Percentiles rank a stretch among this genome's conserved stretches.
Conservation (phyloP, 345 rosid species). For the Combretum micranthum region DNA sequence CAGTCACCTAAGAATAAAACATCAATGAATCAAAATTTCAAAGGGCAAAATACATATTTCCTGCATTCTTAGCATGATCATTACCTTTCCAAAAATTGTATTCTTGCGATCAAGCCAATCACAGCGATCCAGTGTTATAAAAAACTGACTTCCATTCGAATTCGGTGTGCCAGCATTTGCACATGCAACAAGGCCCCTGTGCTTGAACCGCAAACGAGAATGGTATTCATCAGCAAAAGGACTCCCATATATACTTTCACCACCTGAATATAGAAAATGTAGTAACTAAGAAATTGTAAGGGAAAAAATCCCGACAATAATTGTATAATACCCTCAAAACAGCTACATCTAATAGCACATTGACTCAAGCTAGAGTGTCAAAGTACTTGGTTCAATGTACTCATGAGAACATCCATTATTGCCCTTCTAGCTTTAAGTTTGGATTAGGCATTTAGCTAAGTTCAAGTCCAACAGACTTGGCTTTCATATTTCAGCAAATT, state of each 20-base stretch:
- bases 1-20: constrained; percentile 52
- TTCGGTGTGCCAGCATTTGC: constrained; percentile 80
- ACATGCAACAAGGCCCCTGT: constrained; percentile 87
- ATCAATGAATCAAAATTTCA: background rate
- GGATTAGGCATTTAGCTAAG: too few relatives aligned
- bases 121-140: constrained; percentile 79
- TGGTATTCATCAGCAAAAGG: constrained; percentile 75
- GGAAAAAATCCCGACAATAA: background rate
- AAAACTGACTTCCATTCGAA: constrained; percentile 93
- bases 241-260: constrained; percentile 78
- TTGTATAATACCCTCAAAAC: too few relatives aligned
- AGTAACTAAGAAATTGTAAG: background rate
- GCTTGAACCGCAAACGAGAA: constrained; percentile 81
- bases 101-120: constrained; percentile 85
- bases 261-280: constrained; percentile 32
- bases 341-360: too few relatives aligned
- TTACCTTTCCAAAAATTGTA: constrained; percentile 91
- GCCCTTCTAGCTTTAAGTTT: too few relatives aligned
- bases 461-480: too few relatives aligned
- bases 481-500: background rate
- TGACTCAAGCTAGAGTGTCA: too few relatives aligned
- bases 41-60: too few relatives aligned
- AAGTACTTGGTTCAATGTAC: too few relatives aligned
- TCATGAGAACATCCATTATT: too few relatives aligned
- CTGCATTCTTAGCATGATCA: background rate